Percentiles rank a stretch among this genome's conserved stretches.
Evolutionary conservation across 2,329 filamentous ascomycete species (phyloP).

Genomic region (Monosporascus sp.): DNA sequence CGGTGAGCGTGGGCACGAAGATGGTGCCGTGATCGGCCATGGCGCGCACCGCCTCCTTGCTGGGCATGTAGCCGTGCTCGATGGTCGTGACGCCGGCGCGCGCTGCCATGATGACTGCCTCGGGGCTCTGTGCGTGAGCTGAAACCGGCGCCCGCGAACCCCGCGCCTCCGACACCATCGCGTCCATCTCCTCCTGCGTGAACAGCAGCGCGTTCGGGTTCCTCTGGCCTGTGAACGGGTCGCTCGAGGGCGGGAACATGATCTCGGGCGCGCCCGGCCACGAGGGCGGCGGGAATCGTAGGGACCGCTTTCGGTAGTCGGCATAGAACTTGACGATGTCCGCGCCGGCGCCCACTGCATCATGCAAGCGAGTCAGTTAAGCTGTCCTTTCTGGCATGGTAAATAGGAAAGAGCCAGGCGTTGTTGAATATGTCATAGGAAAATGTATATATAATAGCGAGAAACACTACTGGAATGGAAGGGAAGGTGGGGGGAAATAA

Average conservation of each 20-base stretch:
- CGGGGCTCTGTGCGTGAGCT: constrained; percentile 35
- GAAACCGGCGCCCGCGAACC: constrained; percentile 35
- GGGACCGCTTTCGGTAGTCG: constrained; percentile 39
- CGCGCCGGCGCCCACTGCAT: constrained; percentile 36
- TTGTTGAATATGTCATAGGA: neutral
- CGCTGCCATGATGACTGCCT: constrained; percentile 39
- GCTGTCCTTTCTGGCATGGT: no score
- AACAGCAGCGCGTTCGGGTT: constrained; percentile 41
- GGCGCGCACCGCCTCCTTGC: constrained; percentile 34
- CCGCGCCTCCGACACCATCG: constrained; percentile 41
- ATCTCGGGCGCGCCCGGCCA: constrained; percentile 24
- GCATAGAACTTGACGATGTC: constrained; percentile 48
- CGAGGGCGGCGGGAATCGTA: constrained; percentile 33
- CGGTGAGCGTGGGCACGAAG: constrained; percentile 47
- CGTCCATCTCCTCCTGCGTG: constrained; percentile 43
- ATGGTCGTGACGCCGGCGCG: constrained; percentile 40
- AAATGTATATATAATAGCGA: neutral
- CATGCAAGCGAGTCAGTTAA: no score
- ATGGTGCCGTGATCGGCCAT: constrained; percentile 41
- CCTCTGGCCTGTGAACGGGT: constrained; percentile 13
- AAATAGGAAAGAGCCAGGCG: neutral
- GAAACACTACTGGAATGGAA: neutral
- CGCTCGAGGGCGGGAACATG: constrained; percentile 29
- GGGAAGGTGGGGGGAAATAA: neutral
- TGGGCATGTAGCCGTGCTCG: constrained; percentile 38